Percentiles rank a stretch among this genome's conserved stretches.
These are phyloP conservation scores for Aspergillus chevalieri DNA, from an alignment of 2,329 filamentous ascomycete genomes.

Conservation along the genomic window DNA sequence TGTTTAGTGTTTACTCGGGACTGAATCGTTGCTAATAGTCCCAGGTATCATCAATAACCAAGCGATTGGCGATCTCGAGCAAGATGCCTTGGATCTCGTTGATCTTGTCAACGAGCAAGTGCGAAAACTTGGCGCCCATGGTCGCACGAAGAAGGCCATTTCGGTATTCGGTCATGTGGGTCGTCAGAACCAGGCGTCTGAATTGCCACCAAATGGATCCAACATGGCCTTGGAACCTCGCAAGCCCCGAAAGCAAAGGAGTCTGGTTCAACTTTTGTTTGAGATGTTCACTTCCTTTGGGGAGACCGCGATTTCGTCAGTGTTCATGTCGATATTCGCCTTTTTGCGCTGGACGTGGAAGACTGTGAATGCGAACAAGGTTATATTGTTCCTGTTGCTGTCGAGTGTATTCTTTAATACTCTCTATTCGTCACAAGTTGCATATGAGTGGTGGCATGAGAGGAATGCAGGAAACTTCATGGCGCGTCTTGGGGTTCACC, in stretches of 20 bases:
- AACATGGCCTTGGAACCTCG: slow-evolving; percentile 37
- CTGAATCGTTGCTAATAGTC: slow-evolving; percentile 6
- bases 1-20: too few species aligned
- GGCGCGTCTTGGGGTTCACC: slow-evolving; percentile 69
- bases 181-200: slow-evolving; percentile 35
- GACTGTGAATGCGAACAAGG: slow-evolving; percentile 63
- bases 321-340: slow-evolving; percentile 72
- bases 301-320: slow-evolving; percentile 66
- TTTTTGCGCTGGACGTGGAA: slow-evolving; percentile 60
- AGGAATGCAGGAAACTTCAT: slow-evolving; percentile 75
- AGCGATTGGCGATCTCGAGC: slow-evolving; percentile 63
- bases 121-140: slow-evolving; percentile 40
- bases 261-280: slow-evolving; percentile 62
- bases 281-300: slow-evolving; percentile 67
- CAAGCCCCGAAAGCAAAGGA: slow-evolving; percentile 54
- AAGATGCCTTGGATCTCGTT: slow-evolving; percentile 43
- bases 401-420: slow-evolving; percentile 68
- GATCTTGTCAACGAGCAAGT: slow-evolving; percentile 48
- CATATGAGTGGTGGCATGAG: slow-evolving; percentile 78
- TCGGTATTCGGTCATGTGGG: slow-evolving; percentile 45
- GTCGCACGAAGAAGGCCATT: slow-evolving; percentile 44
- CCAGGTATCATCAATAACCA: slow-evolving; percentile 51
- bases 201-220: slow-evolving; percentile 30
- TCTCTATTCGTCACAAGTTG: slow-evolving; percentile 67
- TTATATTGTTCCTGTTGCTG: slow-evolving; percentile 64